Evolutionary conservation across 2,329 filamentous ascomycete genomes (phyloP), one percentile per base, ranked within the genome.

Genomic region (Iodosphaeria phyllophila): DNA sequence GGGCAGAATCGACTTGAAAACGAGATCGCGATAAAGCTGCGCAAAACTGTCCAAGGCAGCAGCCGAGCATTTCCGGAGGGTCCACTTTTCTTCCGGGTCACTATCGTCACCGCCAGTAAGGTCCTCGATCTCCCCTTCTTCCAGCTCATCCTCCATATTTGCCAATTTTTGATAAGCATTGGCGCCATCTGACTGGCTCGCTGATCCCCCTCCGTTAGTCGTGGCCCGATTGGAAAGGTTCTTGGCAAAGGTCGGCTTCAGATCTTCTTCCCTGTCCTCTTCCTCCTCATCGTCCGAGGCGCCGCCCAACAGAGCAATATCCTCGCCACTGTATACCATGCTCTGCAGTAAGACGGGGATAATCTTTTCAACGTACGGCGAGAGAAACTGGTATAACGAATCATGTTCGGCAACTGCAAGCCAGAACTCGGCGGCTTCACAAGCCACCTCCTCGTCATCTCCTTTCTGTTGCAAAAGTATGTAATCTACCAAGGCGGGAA

Each of bases 391-490:
- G 55, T 80, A 82, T 26, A 95, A 55, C 30, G 75, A 67, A 20
- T 78, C 67, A 43, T 92, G 80, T 46, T 93, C 89, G 31, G 83
- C 84, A 12, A 92, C 74, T 19, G 82, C 82, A 22, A 98, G 67
- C 83, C 91, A 98, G 44, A 98, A 98, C 48, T 98, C 89, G 5
- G 89, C 83, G 6, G 89, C 89, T 46, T 98, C 89, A 35, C 91
- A 73, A 18, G 86, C 83, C 30, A 98, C 60, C 20, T 95, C 83
- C 28, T 84, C 74, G 35, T 95, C 84, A 14, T 84, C 73, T 33
- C 74, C 75, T 47, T 75, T 71, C 48, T 98, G 89, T 46, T 98
- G 89, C 16, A 70, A 60, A 30, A 95, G 67, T 47, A 93, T 89
- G 44, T 93, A 98, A 43, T 91, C 79, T 16, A 98, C 83, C 28